Evolutionary conservation across 179 eudicot genomes (phyloP).

Genomic region (Beta lomatogona): DNA sequence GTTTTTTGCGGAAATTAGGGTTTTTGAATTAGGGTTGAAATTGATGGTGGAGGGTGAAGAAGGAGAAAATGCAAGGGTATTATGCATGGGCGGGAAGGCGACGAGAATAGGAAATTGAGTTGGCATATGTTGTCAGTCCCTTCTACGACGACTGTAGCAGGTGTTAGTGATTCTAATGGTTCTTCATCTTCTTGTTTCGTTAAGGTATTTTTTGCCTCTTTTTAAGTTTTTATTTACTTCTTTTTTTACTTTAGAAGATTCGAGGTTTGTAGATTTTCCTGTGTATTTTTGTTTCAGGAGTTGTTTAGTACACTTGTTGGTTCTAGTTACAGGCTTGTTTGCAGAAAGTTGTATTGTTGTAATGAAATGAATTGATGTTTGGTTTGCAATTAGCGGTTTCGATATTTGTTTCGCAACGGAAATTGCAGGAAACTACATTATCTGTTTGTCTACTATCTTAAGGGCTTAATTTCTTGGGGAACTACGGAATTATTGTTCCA

Average conservation of each 20-base stretch:
- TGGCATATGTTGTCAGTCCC: slow-evolving; percentile 63
- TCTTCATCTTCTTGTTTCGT: slow-evolving; percentile 33
- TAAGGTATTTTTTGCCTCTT: slow-evolving; percentile 39
- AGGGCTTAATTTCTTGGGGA: not conserved
- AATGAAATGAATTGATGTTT: not conserved
- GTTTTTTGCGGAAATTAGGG: not conserved
- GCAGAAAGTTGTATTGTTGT: not conserved
- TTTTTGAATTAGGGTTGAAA: slow-evolving; percentile 41
- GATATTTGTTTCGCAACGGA: too few relatives aligned
- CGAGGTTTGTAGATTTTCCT: not conserved
- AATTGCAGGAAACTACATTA: too few relatives aligned
- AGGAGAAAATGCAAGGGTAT: slow-evolving; percentile 62
- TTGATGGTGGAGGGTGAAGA: slow-evolving; percentile 43
- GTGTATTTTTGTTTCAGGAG: not conserved
- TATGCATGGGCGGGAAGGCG: slow-evolving; percentile 51
- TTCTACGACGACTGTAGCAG: slow-evolving; percentile 39
- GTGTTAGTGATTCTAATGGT: slow-evolving; percentile 38
- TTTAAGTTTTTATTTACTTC: not conserved
- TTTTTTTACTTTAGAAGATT: not conserved
- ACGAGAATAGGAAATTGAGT: slow-evolving; percentile 41
- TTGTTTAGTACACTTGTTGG: not conserved
- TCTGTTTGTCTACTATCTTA: too few relatives aligned
- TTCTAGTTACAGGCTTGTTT: not conserved
- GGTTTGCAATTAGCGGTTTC: too few relatives aligned
- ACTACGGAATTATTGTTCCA: not conserved